These are phyloP conservation scores for Yamadazyma membranifaciens DNA, from an alignment of 1,139 yeast species.

Conservation along the genomic window DNA sequence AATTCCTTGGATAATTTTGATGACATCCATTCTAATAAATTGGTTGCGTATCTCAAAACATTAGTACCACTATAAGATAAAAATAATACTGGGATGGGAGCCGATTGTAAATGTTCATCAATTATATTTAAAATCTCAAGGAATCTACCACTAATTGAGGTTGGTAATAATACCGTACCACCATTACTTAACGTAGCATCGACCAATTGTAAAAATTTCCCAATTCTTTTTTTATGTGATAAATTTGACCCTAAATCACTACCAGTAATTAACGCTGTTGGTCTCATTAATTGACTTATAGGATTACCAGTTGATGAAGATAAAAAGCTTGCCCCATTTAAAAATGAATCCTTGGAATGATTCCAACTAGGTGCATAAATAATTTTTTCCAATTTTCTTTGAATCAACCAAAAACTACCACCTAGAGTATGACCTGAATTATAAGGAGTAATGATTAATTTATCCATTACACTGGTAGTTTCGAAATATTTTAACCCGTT, in stretches of 20 bases:
- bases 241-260: conserved; percentile 66
- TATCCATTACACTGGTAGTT: conserved; percentile 59
- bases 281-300: conserved; percentile 65
- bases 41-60: conserved; percentile 76
- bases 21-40: conserved; percentile 95
- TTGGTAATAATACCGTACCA: conserved; percentile 82
- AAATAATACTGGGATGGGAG: conserved; percentile 69
- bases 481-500: conserved; percentile 76
- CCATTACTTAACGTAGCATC: conserved; percentile 63
- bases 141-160: conserved; percentile 79
- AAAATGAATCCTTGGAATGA: conserved; percentile 83
- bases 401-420: conserved; percentile 83
- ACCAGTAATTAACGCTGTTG: conserved; percentile 82
- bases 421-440: conserved; percentile 95
- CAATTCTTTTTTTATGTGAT: conserved; percentile 65
- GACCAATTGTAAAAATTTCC: conserved; percentile 62
- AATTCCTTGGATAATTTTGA: conserved; percentile 75
- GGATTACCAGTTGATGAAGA: conserved; percentile 48
- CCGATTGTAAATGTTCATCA: conserved; percentile 56
- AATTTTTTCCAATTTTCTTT: conserved; percentile 71
- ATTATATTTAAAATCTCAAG: conserved; percentile 74
- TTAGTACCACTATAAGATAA: conserved; percentile 80
- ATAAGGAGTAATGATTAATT: conserved; percentile 69
- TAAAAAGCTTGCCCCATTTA: conserved; percentile 76
- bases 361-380: conserved; percentile 95